A percentile compares a stretch with the other conserved stretches of the same genome.
These are phyloP conservation scores for Alternaria sp. DNA, from an alignment of 2,329 filamentous ascomycete genomes.

Conservation along the genomic window DNA sequence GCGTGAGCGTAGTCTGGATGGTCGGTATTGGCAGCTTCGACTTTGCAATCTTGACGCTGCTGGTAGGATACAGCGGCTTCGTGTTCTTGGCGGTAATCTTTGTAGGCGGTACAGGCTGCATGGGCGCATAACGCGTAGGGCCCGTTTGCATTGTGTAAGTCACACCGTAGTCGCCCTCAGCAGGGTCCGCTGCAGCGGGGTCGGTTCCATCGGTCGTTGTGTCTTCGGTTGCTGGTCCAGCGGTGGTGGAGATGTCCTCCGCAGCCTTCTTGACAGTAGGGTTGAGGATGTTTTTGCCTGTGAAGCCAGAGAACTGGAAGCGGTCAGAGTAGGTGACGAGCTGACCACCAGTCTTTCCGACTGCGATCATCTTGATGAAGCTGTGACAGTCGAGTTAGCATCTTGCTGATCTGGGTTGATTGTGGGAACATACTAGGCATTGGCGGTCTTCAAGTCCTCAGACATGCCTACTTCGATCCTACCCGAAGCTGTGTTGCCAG, in stretches of 20 bases:
- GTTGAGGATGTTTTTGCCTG: conserved; percentile 67
- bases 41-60: conserved; percentile 61
- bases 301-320: conserved; percentile 72
- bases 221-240: conserved; percentile 40
- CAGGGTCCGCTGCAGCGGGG: conserved; percentile 38
- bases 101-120: conserved; percentile 66
- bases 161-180: conserved; percentile 44
- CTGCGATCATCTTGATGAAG: conserved; percentile 61
- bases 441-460: conserved; percentile 49
- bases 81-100: conserved; percentile 64
- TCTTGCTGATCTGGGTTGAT: not conserved
- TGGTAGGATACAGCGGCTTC: conserved; percentile 64
- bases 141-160: conserved; percentile 66
- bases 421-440: conserved; percentile 63
- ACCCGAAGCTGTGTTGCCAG: conserved; percentile 51
- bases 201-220: conserved; percentile 22
- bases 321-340: conserved; percentile 68
- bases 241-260: conserved; percentile 34
- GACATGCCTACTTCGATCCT: conserved; percentile 36
- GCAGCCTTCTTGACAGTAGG: conserved; percentile 53
- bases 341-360: conserved; percentile 62
- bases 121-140: conserved; percentile 66
- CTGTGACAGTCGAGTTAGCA: conserved; percentile 25
- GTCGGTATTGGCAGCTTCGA: conserved; percentile 56
- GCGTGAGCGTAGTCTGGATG: conserved; percentile 62